phyloP scores from a whole-genome alignment of 148 eudicot species.

The Amaranthus cruentus region DNA sequence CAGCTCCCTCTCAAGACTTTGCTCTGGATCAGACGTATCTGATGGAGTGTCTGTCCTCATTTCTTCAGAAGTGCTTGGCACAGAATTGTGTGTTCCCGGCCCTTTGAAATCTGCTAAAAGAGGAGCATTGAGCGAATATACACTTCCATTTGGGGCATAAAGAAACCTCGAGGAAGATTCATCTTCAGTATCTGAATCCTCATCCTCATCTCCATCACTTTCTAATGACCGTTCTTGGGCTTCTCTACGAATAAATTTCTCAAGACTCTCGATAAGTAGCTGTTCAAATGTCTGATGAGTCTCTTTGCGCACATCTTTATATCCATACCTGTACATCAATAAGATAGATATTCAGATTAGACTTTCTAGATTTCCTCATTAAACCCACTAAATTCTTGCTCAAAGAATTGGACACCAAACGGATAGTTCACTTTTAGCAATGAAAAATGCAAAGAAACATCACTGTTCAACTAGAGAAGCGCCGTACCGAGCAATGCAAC shows the following conservation, averaged over 20 bases:
- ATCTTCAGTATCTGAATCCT: conserved; percentile 55
- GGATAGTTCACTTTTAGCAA: not conserved
- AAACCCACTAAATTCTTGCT: not conserved
- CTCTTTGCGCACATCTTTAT: conserved; percentile 94
- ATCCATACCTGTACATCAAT: conserved; percentile 72
- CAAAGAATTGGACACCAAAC: not conserved
- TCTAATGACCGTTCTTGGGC: conserved; percentile 83
- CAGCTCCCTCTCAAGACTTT: conserved; percentile 84
- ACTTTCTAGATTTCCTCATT: not conserved
- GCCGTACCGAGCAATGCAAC: conserved; percentile 85
- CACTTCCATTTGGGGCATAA: conserved; percentile 69
- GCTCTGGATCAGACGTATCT: conserved; percentile 54
- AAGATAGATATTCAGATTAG: not conserved
- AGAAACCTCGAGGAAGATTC: conserved; percentile 49
- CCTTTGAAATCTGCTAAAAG: conserved; percentile 57
- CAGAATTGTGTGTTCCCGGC: conserved; percentile 30
- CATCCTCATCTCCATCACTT: conserved; percentile 66
- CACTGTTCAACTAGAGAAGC: not conserved
- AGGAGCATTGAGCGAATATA: conserved; percentile 73
- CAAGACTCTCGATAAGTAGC: conserved; percentile 79
- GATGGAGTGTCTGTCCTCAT: conserved; percentile 28
- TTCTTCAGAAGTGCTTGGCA: conserved; percentile 56
- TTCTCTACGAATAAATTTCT: conserved; percentile 82
- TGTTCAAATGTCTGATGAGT: conserved; percentile 75
- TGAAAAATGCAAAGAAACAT: not conserved